These are phyloP conservation scores for Debaryomyces nepalensis DNA, from an alignment of 1,139 yeast genomes.

Conservation along the genomic window DNA sequence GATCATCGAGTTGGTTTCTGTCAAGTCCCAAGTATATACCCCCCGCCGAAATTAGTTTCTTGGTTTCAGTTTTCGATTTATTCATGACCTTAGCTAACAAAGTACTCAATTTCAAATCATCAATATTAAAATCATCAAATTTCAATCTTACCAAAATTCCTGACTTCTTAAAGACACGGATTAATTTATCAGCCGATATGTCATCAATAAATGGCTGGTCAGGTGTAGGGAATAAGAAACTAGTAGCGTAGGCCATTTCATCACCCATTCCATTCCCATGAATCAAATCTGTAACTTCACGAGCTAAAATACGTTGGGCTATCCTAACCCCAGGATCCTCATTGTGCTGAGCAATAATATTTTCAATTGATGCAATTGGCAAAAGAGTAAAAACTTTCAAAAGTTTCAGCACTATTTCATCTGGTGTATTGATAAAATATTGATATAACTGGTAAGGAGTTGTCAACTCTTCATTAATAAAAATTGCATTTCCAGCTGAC, in stretches of 20 bases:
- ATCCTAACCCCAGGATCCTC: constrained; percentile 62
- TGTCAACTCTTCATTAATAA: constrained; percentile 74
- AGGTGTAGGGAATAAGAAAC: constrained; percentile 66
- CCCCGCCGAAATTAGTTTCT: constrained; percentile 67
- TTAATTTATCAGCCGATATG: constrained; percentile 55
- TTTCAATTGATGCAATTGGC: constrained; percentile 62
- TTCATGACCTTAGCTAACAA: constrained; percentile 43
- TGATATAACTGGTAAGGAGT: constrained; percentile 85
- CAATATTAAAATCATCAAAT: constrained; percentile 37
- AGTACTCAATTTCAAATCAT: constrained; percentile 47
- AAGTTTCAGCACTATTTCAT: constrained; percentile 71
- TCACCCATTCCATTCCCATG: constrained; percentile 83
- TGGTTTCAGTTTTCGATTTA: constrained; percentile 57
- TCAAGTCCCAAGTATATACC: constrained; percentile 73
- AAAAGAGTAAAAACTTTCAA: constrained; percentile 79
- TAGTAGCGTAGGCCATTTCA: constrained; percentile 64
- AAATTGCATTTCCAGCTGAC: constrained; percentile 95
- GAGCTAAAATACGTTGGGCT: constrained; percentile 80
- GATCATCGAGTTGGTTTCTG: constrained; percentile 56
- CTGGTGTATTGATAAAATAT: constrained; percentile 80
- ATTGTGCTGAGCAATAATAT: constrained; percentile 56
- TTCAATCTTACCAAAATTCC: constrained; percentile 55
- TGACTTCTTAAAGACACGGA: constrained; percentile 64
- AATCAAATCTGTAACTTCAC: constrained; percentile 82
- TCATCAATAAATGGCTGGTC: constrained; percentile 53